These are phyloP conservation scores for Grosmannia clavigera DNA, from an alignment of 2,329 filamentous ascomycete species.

Conservation along the genomic window DNA sequence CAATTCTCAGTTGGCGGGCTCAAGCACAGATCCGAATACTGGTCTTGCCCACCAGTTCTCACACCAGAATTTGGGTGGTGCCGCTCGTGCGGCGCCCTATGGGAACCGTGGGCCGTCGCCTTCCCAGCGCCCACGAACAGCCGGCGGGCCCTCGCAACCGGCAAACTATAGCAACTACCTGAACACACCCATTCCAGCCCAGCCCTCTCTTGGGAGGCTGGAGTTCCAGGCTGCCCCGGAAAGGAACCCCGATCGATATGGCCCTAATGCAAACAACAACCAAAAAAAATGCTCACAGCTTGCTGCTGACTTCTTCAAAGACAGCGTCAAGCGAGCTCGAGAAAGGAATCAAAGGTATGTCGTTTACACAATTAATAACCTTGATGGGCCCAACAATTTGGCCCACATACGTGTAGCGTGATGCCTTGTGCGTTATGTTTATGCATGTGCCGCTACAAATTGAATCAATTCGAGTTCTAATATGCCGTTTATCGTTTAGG, in stretches of 20 bases:
- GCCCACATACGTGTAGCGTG: not conserved
- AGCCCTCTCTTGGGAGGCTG: slow-evolving; percentile 40
- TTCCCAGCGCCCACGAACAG: slow-evolving; percentile 69
- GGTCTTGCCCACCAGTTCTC: slow-evolving; percentile 93
- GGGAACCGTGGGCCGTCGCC: slow-evolving; percentile 55
- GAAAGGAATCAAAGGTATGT: slow-evolving; percentile 85
- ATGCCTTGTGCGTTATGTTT: not conserved
- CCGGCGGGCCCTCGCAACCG: slow-evolving; percentile 54
- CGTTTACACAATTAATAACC: not conserved
- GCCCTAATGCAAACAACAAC: slow-evolving; percentile 52
- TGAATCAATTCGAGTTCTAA: not conserved
- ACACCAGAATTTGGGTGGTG: slow-evolving; percentile 79
- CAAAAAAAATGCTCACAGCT: slow-evolving; percentile 57
- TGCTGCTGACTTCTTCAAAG: slow-evolving; percentile 91
- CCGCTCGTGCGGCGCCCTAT: slow-evolving; percentile 58
- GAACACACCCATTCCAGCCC: slow-evolving; percentile 53
- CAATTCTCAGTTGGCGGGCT: slow-evolving; percentile 35
- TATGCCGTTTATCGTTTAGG: slow-evolving; percentile 34
- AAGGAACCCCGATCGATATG: slow-evolving; percentile 73
- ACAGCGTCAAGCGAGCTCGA: slow-evolving; percentile 90
- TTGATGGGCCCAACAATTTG: not conserved
- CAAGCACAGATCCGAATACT: slow-evolving; percentile 68
- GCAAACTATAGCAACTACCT: slow-evolving; percentile 52
- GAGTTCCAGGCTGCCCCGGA: slow-evolving; percentile 72
- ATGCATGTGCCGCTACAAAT: not conserved